phyloP scores from a whole-genome alignment of 768 basidiomycete genomes.

The Macrolepiota dolichaula region DNA sequence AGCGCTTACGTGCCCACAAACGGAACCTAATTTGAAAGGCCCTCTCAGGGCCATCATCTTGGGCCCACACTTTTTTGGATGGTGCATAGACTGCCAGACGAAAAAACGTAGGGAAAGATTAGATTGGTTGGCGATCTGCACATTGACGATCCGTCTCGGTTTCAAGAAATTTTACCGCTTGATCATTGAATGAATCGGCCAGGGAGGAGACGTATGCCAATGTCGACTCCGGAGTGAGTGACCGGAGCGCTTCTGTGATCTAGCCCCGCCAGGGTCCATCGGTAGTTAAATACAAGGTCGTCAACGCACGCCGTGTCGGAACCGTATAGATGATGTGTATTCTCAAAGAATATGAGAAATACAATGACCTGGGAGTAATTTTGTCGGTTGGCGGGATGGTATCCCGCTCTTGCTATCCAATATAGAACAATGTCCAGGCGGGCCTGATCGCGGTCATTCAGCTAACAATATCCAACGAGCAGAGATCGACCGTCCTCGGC shows the following conservation, averaged over 20 bases:
- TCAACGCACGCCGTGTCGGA: neutral
- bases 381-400: neutral
- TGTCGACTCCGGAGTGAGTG: neutral
- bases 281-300: conserved; percentile 1
- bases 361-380: conserved; percentile 6
- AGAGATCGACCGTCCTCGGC: neutral
- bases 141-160: neutral
- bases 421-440: neutral
- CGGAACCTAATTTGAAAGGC: neutral
- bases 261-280: neutral
- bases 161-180: neutral
- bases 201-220: neutral
- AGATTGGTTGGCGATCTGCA: neutral
- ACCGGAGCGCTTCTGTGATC: neutral
- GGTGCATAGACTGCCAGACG: neutral
- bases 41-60: conserved; percentile 8
- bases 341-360: neutral
- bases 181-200: neutral
- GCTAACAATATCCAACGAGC: neutral
- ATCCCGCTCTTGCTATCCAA: neutral
- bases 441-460: neutral
- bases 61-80: neutral
- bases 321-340: neutral
- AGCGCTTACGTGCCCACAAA: conserved; percentile 3
- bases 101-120: neutral